Conservation (phyloP, 106 monocot genomes). For the Alisma plantagoaquatica region DNA sequence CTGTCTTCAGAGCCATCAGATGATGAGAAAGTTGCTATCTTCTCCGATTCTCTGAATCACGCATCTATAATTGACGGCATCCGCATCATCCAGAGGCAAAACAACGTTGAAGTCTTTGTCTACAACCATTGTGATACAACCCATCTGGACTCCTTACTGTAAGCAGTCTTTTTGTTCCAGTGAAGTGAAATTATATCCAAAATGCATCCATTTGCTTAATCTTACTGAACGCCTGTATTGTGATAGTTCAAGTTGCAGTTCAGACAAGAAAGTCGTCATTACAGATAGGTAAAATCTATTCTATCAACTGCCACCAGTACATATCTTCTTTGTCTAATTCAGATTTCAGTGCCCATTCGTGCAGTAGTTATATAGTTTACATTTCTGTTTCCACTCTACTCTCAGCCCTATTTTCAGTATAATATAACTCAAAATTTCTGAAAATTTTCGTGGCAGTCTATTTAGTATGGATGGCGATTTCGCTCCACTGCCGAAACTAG, state of each 20-base stretch:
- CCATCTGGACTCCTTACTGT: slow-evolving; percentile 78
- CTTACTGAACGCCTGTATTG: too few relatives aligned
- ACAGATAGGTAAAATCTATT: slow-evolving; percentile 97
- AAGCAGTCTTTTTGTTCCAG: slow-evolving; percentile 14
- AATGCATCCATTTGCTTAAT: too few relatives aligned
- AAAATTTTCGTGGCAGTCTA: too few relatives aligned
- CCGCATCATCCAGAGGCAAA: slow-evolving; percentile 45
- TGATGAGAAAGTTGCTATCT: slow-evolving; percentile 66
- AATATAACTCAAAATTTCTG: too few relatives aligned
- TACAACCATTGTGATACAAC: slow-evolving; percentile 68
- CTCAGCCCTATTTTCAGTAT: too few relatives aligned
- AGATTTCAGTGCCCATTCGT: too few relatives aligned
- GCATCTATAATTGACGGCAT: slow-evolving; percentile 97
- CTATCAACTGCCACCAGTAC: too few relatives aligned
- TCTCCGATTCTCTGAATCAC: slow-evolving; percentile 95
- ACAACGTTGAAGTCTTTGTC: slow-evolving; percentile 51
- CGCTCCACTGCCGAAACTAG: slow-evolving; percentile 61
- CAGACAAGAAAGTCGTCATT: slow-evolving; percentile 77
- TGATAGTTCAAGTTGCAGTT: slow-evolving; percentile 63
- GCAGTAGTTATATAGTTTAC: too few relatives aligned
- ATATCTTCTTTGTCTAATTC: too few relatives aligned
- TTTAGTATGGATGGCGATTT: slow-evolving; percentile 99
- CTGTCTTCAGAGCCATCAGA: slow-evolving; percentile 36
- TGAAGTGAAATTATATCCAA: too few relatives aligned
- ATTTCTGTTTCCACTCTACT: too few relatives aligned